Percentiles rank a stretch among this genome's conserved stretches.
These are phyloP conservation scores for Xylariales sp. DNA, from an alignment of 2,329 filamentous ascomycete genomes.

Conservation along the genomic window DNA sequence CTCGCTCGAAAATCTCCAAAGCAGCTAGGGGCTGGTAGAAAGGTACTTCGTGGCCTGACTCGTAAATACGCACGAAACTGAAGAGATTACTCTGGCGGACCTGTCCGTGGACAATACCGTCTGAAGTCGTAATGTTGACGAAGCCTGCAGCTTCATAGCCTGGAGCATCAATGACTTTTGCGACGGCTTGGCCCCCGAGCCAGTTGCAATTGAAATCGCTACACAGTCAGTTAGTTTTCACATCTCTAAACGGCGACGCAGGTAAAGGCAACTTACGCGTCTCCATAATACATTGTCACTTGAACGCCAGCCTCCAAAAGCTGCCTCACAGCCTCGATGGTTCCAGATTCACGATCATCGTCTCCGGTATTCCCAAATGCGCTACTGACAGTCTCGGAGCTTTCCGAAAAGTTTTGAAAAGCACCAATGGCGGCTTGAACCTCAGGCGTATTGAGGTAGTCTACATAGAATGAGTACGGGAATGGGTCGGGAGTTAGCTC, in stretches of 20 bases:
- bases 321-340: slow-evolving; percentile 18
- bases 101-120: slow-evolving; percentile 43
- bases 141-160: slow-evolving; percentile 42
- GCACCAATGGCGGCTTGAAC: slow-evolving; percentile 55
- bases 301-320: slow-evolving; percentile 18
- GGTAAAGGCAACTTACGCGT: slow-evolving; percentile 15
- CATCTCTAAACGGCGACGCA: neutral
- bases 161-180: slow-evolving; percentile 29
- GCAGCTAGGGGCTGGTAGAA: slow-evolving; percentile 49
- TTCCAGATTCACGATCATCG: slow-evolving; percentile 30
- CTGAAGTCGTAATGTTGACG: slow-evolving; percentile 35
- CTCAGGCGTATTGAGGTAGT: slow-evolving; percentile 51
- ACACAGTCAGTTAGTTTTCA: neutral
- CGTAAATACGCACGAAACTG: slow-evolving; percentile 42
- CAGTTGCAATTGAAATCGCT: slow-evolving; percentile 29
- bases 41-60: slow-evolving; percentile 38
- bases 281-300: slow-evolving; percentile 23
- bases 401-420: slow-evolving; percentile 51
- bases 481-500: slow-evolving; percentile 52
- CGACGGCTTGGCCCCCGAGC: slow-evolving; percentile 22
- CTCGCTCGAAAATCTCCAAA: slow-evolving; percentile 44
- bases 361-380: slow-evolving; percentile 54
- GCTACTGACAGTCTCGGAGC: slow-evolving; percentile 37
- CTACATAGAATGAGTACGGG: slow-evolving; percentile 47
- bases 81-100: slow-evolving; percentile 46